A percentile compares a stretch with the other conserved stretches of the same genome.
Conservation (phyloP, 257 asterid species). For the Scutellaria baicalensis region DNA sequence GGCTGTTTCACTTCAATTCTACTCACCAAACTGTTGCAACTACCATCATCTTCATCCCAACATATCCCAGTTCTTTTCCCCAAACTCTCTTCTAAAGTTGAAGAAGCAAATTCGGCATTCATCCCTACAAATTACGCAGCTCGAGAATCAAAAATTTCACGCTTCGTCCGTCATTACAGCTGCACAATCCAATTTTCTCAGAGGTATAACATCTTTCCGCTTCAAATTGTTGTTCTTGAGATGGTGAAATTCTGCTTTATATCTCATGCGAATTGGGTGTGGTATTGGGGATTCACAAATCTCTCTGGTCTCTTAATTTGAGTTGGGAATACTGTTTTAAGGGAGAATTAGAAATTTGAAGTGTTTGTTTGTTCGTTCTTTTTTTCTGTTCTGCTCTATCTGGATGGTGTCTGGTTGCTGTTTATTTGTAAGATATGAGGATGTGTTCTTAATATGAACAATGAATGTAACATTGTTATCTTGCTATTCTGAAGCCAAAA, state of each 20-base stretch:
- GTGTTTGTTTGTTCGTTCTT: too few relatives aligned
- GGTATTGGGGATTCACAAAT: background rate
- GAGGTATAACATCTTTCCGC: slow-evolving; percentile 26
- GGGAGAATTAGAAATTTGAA: too few relatives aligned
- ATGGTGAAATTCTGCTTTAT: background rate
- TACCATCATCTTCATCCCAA: background rate
- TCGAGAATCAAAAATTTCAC: slow-evolving; percentile 21
- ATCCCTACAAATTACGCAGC: slow-evolving; percentile 18
- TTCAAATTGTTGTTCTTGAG: background rate
- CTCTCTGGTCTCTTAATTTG: background rate
- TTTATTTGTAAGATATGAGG: too few relatives aligned
- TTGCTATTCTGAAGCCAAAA: background rate
- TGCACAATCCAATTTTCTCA: slow-evolving; percentile 48
- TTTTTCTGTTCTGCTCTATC: background rate
- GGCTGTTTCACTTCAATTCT: background rate
- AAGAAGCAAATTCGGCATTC: slow-evolving; percentile 31
- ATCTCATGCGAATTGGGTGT: background rate
- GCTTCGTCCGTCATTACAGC: slow-evolving; percentile 32
- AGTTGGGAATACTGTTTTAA: background rate
- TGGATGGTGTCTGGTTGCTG: too few relatives aligned
- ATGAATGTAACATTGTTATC: too few relatives aligned
- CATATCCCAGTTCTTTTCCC: slow-evolving; percentile 26
- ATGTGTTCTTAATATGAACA: too few relatives aligned
- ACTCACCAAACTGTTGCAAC: slow-evolving; percentile 15
- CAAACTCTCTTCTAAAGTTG: slow-evolving; percentile 23